Evolutionary conservation across 495 filamentous ascomycete genomes (phyloP), one percentile per base, ranked within the genome.

Genomic region (Lophium mytilinum): DNA sequence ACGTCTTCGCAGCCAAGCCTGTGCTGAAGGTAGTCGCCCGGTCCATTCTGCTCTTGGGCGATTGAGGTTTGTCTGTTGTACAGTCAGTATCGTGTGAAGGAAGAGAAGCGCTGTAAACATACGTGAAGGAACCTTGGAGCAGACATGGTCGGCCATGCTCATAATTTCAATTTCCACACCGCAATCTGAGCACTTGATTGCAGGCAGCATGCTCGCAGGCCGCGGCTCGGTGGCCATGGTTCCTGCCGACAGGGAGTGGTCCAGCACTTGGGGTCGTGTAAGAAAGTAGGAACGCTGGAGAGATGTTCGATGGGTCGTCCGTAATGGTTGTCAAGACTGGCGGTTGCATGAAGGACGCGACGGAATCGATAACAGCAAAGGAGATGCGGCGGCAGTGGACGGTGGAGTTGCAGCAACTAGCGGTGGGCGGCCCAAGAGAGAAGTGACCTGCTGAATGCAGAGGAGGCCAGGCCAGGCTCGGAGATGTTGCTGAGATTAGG

Each of bases 151-250:
- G 41, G 90, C 93, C 89, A 98, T 88, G 65, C 82, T 72, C 9
- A 87, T 84, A 62, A 98, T 96, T 66, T 92, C 88, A 57, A 97
- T 89, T 68, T 93, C 82, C 36, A 75, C 72, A 46, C 83, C 83
- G 68, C 93, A 98, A 69, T 78, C 86, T 49, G 94, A 97, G 76
- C 93, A 98, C 82, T 96, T 97, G 71, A 98, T 90, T 17, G 83
- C 83, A 65, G 92, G 90, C 76, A 98, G 77, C 50, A 91, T 83
- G 74, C 80, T 83, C 74, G 81, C 81, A 57, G 80, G 77, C 64
- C 83, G 73, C 61, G 75, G 71, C 40, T 72, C 61, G 46, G 53
- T 61, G 33, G 72, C 71, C 74, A 75, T 77, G n/a, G 12, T 41
- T 51, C 55, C 33, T 48, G 21, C 21, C 21, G 45, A 48, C 14